Base-by-base conservation (phyloP, 768 basidiomycete species). In the Mycena kentingensis region DNA sequence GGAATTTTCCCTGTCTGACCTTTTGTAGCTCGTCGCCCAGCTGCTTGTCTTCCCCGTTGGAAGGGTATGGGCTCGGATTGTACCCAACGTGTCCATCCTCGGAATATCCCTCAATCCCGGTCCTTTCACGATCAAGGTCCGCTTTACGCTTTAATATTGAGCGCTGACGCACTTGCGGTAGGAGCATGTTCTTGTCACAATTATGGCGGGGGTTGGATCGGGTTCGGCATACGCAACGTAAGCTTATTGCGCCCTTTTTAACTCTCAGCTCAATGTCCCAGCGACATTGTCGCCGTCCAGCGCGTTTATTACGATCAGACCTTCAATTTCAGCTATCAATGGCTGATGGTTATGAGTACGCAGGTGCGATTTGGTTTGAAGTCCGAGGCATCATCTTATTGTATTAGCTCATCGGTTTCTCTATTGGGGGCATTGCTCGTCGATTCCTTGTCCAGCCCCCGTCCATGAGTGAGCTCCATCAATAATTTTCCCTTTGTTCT, bases 381-480 rank as follows among this genome's bases (percentile, higher is more conserved):
- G n/a, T n/a, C n/a, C n/a, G n/a, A n/a, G n/a, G n/a, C n/a, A n/a
- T n/a, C n/a, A n/a, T n/a, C n/a, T n/a, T n/a, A n/a, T n/a, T n/a
- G n/a, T n/a, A n/a, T n/a, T n/a, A n/a, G 64, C 72, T 90, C 48
- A 89, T 91, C 51, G 89, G 91, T 15, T 92, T 92, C 74, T 90
- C 88, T 5, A 82, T 91, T 51, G 90, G 90, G 73, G 63, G 82
- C 60, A 61, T 90, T 74, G 58, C 81, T 6, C 79, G 86, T 24
- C 81, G 90, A 15, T 91, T 91, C 75, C 77, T 92, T 27, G 90
- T 88, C 36, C 78, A 83, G 56, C 88, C 83, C 5, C 81, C 81
- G 2, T 82, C 82, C 0, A 86, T 87, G 84, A 85, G 83, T 82
- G 54, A 52, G 81, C 68, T 19, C 34, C 18, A 5, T 32, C 13